Evolutionary conservation across 78 protist genomes (phyloP).

Genomic region (Capsaspora owczarzaki): DNA sequence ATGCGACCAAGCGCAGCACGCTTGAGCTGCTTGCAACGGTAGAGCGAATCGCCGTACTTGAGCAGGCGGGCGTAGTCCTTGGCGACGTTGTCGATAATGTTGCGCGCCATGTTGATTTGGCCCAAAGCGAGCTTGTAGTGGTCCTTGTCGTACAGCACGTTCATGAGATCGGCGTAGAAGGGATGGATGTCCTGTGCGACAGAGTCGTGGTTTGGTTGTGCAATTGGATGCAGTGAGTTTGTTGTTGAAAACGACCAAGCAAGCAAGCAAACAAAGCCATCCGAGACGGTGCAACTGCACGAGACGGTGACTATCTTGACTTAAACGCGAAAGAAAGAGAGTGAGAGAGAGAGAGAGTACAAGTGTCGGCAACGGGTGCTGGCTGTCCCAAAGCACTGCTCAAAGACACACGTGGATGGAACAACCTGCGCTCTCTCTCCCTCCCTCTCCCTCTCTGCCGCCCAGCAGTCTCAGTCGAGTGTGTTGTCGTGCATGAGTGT

Average conservation of each 20-base stretch:
- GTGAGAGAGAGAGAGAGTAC: no score
- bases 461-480: no score
- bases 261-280: not conserved
- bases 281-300: not conserved
- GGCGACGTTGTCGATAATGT: conserved; percentile 64
- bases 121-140: conserved; percentile 99
- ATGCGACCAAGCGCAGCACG: conserved; percentile 98
- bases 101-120: conserved; percentile 72
- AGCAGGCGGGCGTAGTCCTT: conserved; percentile 90
- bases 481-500: no score
- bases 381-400: no score
- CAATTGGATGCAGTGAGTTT: not conserved
- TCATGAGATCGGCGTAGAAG: conserved; percentile 96
- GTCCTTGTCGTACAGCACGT: conserved; percentile 96
- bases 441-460: no score
- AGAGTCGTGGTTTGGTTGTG: not conserved
- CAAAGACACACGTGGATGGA: no score
- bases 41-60: conserved; percentile 97
- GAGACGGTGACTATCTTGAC: no score
- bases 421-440: no score
- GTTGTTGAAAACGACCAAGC: not conserved
- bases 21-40: conserved; percentile 98
- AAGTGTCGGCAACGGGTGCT: no score
- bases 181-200: conserved; percentile 97
- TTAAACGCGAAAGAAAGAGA: not conserved